A percentile compares a stretch with the other conserved stretches of the same genome.
These are phyloP conservation scores for Nitzschia inconspicua DNA, from an alignment of 108 stramenopile species.

Conservation along the genomic window DNA sequence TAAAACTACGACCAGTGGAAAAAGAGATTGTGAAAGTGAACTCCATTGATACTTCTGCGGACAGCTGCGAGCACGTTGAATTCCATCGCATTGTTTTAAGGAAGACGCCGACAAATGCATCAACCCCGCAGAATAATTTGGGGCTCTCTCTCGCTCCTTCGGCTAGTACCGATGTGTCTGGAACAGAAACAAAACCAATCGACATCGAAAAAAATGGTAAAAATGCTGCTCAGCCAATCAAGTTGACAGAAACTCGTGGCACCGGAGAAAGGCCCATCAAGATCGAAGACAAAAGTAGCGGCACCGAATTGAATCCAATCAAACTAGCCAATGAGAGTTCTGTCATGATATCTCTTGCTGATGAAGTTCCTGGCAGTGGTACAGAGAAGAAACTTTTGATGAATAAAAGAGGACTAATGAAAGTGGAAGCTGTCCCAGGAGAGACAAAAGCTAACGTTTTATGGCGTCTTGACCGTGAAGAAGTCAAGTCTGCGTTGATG, in stretches of 20 bases:
- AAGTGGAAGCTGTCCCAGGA: constrained; percentile 15
- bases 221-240: background rate
- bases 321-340: constrained; percentile 18
- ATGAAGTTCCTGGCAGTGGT: constrained; percentile 7
- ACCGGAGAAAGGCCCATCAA: background rate
- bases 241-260: constrained; percentile 1
- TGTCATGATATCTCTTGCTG: constrained; percentile 6
- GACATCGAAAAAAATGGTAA: background rate
- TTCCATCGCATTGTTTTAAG: constrained; percentile 9
- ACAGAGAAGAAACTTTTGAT: constrained; percentile 17
- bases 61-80: constrained; percentile 1
- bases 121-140: background rate
- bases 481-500: constrained; percentile 63
- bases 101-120: constrained; percentile 9
- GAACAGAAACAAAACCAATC: constrained; percentile 1
- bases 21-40: background rate
- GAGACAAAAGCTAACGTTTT: constrained; percentile 38
- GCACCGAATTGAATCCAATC: constrained; percentile 24
- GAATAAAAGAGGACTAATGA: constrained; percentile 31
- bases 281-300: background rate
- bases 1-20: constrained; percentile 22
- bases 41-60: background rate
- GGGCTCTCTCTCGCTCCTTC: background rate
- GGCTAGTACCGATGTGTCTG: constrained; percentile 4
- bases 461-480: constrained; percentile 54